Evolutionary conservation across 1,139 yeast genomes (phyloP).

Genomic region (Hanseniaspora gamundiae): DNA sequence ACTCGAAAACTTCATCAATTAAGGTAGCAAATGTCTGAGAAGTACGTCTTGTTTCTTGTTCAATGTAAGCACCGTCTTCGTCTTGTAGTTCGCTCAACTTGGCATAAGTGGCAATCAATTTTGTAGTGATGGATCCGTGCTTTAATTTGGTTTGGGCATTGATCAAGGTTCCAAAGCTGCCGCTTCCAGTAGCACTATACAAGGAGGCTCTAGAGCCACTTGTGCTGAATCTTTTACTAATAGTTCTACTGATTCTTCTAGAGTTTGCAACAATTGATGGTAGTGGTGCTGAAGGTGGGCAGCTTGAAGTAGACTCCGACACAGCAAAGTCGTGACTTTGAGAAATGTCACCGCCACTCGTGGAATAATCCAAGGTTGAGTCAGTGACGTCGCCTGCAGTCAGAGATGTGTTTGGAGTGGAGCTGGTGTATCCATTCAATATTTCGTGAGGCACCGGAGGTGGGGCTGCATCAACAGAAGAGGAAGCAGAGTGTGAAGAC

Average conservation of each 20-base stretch:
- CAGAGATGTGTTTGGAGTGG: constrained; percentile 1
- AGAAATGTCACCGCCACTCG: constrained; percentile 1
- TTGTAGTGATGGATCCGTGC: constrained; percentile 60
- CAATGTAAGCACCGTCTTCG: constrained; percentile 58
- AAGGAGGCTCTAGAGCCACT: constrained; percentile 15
- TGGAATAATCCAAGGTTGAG: background rate
- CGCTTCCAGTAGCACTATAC: constrained; percentile 13
- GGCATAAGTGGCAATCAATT: constrained; percentile 58
- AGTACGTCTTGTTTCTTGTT: constrained; percentile 62
- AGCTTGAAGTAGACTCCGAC: constrained; percentile 5
- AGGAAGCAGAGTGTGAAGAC: constrained; percentile 1
- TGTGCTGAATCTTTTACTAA: constrained; percentile 19
- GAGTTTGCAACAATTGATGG: constrained; percentile 13
- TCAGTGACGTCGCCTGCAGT: background rate
- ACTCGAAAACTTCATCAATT: constrained; percentile 63
- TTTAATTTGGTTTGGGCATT: constrained; percentile 25
- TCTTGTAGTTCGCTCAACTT: constrained; percentile 44
- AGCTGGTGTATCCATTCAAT: background rate
- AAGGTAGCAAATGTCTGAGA: constrained; percentile 67
- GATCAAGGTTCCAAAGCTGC: constrained; percentile 6
- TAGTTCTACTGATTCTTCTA: constrained; percentile 5
- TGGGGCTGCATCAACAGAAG: background rate
- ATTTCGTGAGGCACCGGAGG: background rate
- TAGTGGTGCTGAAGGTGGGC: constrained; percentile 24
- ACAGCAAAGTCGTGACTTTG: constrained; percentile 5